These are phyloP conservation scores for Takakia lepidozioides DNA, from an alignment of 225 moss, liverwort and hornwort genomes.

Conservation along the genomic window DNA sequence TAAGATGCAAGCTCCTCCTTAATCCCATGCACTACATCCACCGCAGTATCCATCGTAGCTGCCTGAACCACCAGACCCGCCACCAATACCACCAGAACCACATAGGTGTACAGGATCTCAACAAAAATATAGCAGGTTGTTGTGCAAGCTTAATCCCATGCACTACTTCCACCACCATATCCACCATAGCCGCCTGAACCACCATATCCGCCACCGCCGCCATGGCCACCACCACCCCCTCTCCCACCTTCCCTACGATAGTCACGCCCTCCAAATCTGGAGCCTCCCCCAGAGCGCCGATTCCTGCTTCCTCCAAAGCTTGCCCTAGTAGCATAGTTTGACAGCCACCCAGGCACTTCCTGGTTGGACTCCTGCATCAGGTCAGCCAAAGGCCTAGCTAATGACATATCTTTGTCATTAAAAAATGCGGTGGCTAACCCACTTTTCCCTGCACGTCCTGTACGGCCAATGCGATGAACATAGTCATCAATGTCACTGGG, in stretches of 20 bases:
- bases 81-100: no score
- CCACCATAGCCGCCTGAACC: constrained; percentile 63
- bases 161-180: constrained; percentile 70
- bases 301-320: constrained; percentile 63
- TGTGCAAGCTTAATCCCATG: constrained; percentile 65
- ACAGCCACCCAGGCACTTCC: constrained; percentile 87
- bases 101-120: constrained; percentile 38
- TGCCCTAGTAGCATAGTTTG: constrained; percentile 55
- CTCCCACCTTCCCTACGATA: constrained; percentile 72
- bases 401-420: constrained; percentile 79
- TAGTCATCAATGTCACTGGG: constrained; percentile 97
- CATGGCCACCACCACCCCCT: constrained; percentile 58
- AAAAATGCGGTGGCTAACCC: constrained; percentile 95
- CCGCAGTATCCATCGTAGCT: no score
- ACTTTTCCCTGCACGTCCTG: constrained; percentile 91
- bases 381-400: constrained; percentile 72
- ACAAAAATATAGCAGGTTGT: constrained; percentile 32
- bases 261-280: constrained; percentile 87
- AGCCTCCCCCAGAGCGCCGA: constrained; percentile 72
- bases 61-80: no score
- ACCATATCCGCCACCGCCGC: constrained; percentile 39
- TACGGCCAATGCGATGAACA: constrained; percentile 95
- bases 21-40: no score
- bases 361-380: constrained; percentile 95
- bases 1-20: constrained; percentile 10